These are phyloP conservation scores for Calonectria pauciramosa DNA, from an alignment of 2,329 filamentous ascomycete genomes.

Conservation along the genomic window DNA sequence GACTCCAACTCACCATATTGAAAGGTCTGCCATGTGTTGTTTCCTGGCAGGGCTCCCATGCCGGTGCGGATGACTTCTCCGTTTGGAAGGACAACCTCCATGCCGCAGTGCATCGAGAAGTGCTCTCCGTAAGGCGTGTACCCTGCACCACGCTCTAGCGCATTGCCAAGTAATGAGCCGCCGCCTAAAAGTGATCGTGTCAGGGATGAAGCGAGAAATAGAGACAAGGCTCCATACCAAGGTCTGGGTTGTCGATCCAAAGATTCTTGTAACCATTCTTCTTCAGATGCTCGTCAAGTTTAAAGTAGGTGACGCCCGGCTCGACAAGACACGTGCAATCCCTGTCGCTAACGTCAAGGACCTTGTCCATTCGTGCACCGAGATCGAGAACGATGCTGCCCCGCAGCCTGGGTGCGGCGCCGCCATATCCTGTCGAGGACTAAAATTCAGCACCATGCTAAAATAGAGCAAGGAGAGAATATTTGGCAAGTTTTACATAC, in stretches of 20 bases:
- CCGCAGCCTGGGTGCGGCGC: conserved; percentile 15
- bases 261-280: conserved; percentile 13
- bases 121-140: conserved; percentile 27
- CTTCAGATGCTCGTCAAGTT: conserved; percentile 15
- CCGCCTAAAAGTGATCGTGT: background rate
- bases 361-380: conserved; percentile 19
- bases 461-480: background rate
- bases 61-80: conserved; percentile 26
- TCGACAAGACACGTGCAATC: conserved; percentile 22
- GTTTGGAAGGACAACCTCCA: conserved; percentile 26
- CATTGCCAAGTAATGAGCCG: conserved; percentile 24
- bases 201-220: background rate
- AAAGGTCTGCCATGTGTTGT: conserved; percentile 27
- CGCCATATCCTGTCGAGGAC: conserved; percentile 6
- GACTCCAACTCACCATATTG: conserved; percentile 19
- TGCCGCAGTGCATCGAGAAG: conserved; percentile 23
- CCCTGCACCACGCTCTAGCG: conserved; percentile 20
- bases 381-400: conserved; percentile 24
- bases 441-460: background rate
- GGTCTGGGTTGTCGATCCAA: conserved; percentile 27
- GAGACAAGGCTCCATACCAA: background rate
- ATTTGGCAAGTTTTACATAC: background rate
- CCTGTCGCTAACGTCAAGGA: conserved; percentile 12
- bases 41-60: conserved; percentile 27
- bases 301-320: conserved; percentile 22